phyloP scores from a whole-genome alignment of 108 stramenopile species.

The Mayamaea pseudoterrestris region DNA sequence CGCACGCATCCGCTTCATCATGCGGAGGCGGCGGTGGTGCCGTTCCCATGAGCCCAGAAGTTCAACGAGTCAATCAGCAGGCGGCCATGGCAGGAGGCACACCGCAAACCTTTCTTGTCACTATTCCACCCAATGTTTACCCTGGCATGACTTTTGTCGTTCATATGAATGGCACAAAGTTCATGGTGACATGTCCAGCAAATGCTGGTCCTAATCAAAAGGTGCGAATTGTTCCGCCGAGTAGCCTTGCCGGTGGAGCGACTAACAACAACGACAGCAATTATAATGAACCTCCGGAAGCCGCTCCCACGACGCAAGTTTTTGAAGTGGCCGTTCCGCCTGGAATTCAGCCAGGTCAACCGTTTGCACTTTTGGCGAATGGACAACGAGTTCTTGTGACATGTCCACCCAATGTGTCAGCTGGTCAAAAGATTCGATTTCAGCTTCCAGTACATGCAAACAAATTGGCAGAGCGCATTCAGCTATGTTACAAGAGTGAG shows the following conservation, averaged over 20 bases:
- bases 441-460: conserved; percentile 73
- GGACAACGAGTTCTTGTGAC: conserved; percentile 86
- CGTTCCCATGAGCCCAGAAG: conserved; percentile 48
- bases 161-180: conserved; percentile 61
- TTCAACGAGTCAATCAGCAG: conserved; percentile 27
- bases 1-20: too few species aligned
- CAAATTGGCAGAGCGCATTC: conserved; percentile 21
- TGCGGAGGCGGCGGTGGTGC: conserved; percentile 49
- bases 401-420: conserved; percentile 75
- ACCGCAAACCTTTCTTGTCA: conserved; percentile 68
- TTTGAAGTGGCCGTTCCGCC: conserved; percentile 82
- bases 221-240: conserved; percentile 68
- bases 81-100: conserved; percentile 23
- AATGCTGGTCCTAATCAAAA: conserved; percentile 70
- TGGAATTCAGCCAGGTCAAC: conserved; percentile 72
- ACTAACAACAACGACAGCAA: too few species aligned
- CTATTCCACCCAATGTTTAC: conserved; percentile 60
- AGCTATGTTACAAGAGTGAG: conserved; percentile 57
- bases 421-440: conserved; percentile 84
- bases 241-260: too few species aligned
- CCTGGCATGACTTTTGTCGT: conserved; percentile 80
- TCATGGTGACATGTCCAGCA: conserved; percentile 73
- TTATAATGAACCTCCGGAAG: conserved; percentile 18
- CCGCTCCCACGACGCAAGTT: conserved; percentile 64
- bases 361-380: conserved; percentile 79